Percentiles rank a stretch among this genome's conserved stretches.
Conservation (phyloP, 495 filamentous ascomycete species). For the Tuber umbilicatum region DNA sequence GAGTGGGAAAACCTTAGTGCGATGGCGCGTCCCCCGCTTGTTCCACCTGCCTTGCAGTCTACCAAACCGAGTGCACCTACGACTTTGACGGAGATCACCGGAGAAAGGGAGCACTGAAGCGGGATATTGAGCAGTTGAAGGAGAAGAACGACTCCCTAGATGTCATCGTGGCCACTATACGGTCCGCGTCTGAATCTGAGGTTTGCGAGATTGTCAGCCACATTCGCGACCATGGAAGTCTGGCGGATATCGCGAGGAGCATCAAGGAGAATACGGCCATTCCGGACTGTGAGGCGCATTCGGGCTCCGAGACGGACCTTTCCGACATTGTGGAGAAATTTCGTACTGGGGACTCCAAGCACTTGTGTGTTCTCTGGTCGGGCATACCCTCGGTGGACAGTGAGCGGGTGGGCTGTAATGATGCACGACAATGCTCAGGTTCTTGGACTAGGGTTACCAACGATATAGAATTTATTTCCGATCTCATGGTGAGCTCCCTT, state of each 20-base stretch:
- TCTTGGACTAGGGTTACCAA: constrained; percentile 59
- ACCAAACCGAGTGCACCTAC: constrained; percentile 48
- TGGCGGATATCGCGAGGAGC: constrained; percentile 44
- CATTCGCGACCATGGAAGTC: constrained; percentile 43
- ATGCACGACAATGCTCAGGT: constrained; percentile 32
- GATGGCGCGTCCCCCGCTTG: constrained; percentile 48
- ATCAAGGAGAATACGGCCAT: constrained; percentile 41
- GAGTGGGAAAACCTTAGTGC: constrained; percentile 42
- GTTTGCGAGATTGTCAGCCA: constrained; percentile 46
- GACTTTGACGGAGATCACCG: constrained; percentile 48
- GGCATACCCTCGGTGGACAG: neutral
- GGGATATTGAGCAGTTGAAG: constrained; percentile 43
- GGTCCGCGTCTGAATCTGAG: constrained; percentile 46
- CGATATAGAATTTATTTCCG: constrained; percentile 54
- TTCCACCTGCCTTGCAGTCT: constrained; percentile 50
- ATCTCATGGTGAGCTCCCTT: constrained; percentile 49
- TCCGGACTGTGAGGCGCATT: constrained; percentile 22
- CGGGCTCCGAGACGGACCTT: constrained; percentile 42
- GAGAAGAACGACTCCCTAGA: constrained; percentile 44
- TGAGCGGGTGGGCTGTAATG: neutral
- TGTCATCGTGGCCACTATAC: constrained; percentile 45
- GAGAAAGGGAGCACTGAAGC: constrained; percentile 45
- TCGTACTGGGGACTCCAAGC: constrained; percentile 11
- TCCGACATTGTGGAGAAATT: constrained; percentile 41
- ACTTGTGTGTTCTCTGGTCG: neutral